phyloP scores from a whole-genome alignment of 257 asterid genomes.

The Agastache rugosa region DNA sequence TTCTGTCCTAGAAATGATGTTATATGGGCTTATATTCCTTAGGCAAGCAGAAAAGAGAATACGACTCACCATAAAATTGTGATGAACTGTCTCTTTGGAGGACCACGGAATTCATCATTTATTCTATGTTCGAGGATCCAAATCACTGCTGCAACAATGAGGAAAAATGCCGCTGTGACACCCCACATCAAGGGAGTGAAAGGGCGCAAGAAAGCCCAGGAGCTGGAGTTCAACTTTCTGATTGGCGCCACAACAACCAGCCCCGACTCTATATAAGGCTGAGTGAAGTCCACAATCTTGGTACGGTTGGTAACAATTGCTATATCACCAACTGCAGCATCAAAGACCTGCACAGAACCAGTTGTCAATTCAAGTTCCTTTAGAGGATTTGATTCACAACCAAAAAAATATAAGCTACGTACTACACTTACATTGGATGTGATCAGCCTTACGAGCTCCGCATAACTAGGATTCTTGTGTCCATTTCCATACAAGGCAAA shows the following conservation, averaged over 20 bases:
- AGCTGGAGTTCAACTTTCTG: conserved; percentile 54
- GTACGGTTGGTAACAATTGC: conserved; percentile 76
- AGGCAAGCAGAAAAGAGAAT: not conserved
- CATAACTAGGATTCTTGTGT: conserved; percentile 64
- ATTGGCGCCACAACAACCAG: conserved; percentile 71
- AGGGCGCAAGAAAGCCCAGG: conserved; percentile 85
- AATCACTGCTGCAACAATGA: conserved; percentile 65
- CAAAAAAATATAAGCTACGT: not conserved
- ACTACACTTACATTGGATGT: conserved; percentile 54
- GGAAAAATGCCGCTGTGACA: conserved; percentile 65
- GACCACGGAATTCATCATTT: conserved; percentile 86
- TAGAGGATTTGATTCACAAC: not conserved
- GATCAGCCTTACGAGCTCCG: conserved; percentile 58
- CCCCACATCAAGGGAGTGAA: conserved; percentile 74
- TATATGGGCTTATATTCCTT: conserved; percentile 7
- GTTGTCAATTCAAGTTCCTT: conserved; percentile 13
- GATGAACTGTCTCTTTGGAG: conserved; percentile 69
- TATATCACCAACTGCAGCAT: conserved; percentile 88
- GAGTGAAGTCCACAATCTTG: conserved; percentile 78
- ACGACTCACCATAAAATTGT: conserved; percentile 74
- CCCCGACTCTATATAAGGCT: conserved; percentile 85
- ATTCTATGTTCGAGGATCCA: conserved; percentile 83
- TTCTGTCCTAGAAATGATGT: conserved; percentile 1
- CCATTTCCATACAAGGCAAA: conserved; percentile 72
- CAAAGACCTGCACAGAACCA: conserved; percentile 57